Conservation (phyloP, 2,329 filamentous ascomycete genomes). For the Penicillium sp. region DNA sequence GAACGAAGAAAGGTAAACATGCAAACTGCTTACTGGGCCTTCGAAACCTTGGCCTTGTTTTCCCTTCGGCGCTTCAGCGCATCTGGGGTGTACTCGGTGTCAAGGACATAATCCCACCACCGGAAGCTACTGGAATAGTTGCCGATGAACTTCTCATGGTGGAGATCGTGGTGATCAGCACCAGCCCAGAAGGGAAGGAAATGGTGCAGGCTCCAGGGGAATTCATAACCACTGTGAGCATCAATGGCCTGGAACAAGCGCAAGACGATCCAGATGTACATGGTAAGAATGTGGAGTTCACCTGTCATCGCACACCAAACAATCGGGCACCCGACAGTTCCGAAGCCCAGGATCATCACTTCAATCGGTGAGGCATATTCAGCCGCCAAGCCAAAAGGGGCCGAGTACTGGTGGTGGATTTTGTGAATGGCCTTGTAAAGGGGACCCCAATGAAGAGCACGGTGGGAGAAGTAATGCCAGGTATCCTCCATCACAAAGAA, state of each 20-base stretch:
- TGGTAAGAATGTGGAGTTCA: slow-evolving; percentile 91
- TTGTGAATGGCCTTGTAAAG: slow-evolving; percentile 98
- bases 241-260: slow-evolving; percentile 97
- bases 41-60: slow-evolving; percentile 32
- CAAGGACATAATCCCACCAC: slow-evolving; percentile 95
- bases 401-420: slow-evolving; percentile 98
- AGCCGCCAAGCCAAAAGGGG: slow-evolving; percentile 91
- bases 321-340: slow-evolving; percentile 78
- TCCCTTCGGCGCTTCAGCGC: slow-evolving; percentile 80
- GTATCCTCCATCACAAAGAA: slow-evolving; percentile 96
- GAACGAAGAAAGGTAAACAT: neutral
- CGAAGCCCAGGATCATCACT: slow-evolving; percentile 88
- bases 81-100: slow-evolving; percentile 89
- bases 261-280: slow-evolving; percentile 94
- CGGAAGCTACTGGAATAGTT: slow-evolving; percentile 98
- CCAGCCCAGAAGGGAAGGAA: slow-evolving; percentile 98
- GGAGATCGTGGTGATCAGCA: slow-evolving; percentile 91
- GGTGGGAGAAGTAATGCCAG: slow-evolving; percentile 98
- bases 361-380: slow-evolving; percentile 98
- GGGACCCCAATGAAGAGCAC: slow-evolving; percentile 86
- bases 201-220: slow-evolving; percentile 94
- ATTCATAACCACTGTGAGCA: slow-evolving; percentile 95
- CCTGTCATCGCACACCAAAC: slow-evolving; percentile 78
- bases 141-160: slow-evolving; percentile 98
- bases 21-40: slow-evolving; percentile 25